Evolutionary conservation across 2,329 filamentous ascomycete genomes (phyloP), one percentile per base, ranked within the genome.

Genomic region (Penicillium freii): DNA sequence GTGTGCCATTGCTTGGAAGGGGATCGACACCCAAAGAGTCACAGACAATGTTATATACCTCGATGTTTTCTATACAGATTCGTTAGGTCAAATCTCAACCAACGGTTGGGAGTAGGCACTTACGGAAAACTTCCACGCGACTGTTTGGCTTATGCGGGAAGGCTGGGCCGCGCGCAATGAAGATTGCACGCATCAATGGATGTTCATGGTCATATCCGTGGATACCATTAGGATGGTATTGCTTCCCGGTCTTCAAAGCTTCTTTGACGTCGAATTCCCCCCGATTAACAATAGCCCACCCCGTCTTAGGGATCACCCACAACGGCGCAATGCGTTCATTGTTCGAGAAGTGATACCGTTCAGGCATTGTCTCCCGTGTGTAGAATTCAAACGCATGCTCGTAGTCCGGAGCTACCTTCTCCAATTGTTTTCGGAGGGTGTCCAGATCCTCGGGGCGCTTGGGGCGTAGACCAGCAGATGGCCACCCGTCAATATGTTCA

Each of bases 151-250:
- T 78, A 67, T 97, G 92, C 0, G 91, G 90, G 70, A 99, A 99
- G 0, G 93, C 92, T 4, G 94, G 94, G 0, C 94, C 94, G 39
- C 91, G 82, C 1, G 94, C 94, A 48, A 97, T 82, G 67, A 99
- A 99, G 43, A 99, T 95, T 0, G 94, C 93, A 39, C 94, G 82
- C 94, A 99, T 99, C 44, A 99, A 80, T 0, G 93, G 92, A 71
- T 99, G 88, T 68, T 96, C 88, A 68, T 96, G 88, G 71, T 99
- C 94, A 71, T 97, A 99, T 1, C 94, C 94, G 70, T 99, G 94
- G 2, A 99, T 78, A 2, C 94, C 94, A 29, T 83, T 84, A 0
- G 94, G 94, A 64, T 88, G 83, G 69, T 97, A 99, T 0, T 85
- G 79, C 13, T 84, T 72, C 0, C 84, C 85, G 13, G 85, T 85